These are phyloP conservation scores for Hymenoscyphus scutula DNA, from an alignment of 2,329 filamentous ascomycete species.

Conservation along the genomic window DNA sequence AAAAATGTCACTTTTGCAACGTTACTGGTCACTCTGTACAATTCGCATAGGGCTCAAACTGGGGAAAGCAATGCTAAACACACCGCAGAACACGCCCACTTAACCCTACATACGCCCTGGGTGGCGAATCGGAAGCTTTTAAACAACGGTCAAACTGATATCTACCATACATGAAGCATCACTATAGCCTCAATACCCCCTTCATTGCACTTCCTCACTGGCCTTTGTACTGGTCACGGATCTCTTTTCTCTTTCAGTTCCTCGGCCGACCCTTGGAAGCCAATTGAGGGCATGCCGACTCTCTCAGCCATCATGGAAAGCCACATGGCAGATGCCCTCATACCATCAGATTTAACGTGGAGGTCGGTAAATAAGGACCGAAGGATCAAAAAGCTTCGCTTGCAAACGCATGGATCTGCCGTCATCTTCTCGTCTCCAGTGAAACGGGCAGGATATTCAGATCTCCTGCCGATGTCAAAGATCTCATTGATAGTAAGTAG, in stretches of 20 bases:
- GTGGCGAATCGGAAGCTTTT: slow-evolving; percentile 15
- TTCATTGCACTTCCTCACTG: neutral
- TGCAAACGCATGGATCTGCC: slow-evolving; percentile 19
- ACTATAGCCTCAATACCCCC: slow-evolving; percentile 7
- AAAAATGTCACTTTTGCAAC: neutral
- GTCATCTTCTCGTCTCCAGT: slow-evolving; percentile 23
- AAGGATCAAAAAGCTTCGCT: slow-evolving; percentile 24
- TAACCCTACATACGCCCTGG: neutral
- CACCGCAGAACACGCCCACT: slow-evolving; percentile 17
- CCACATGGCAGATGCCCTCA: slow-evolving; percentile 12
- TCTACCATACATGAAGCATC: slow-evolving; percentile 2
- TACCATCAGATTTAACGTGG: slow-evolving; percentile 3
- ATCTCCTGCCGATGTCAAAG: slow-evolving; percentile 20
- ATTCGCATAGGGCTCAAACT: neutral
- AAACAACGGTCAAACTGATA: slow-evolving; percentile 14
- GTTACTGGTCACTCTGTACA: slow-evolving; percentile 1
- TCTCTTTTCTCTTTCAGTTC: neutral
- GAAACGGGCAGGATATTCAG: slow-evolving; percentile 10
- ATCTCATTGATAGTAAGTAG: slow-evolving; percentile 19
- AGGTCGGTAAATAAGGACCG: slow-evolving; percentile 14
- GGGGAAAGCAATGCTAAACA: neutral
- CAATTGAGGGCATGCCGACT: slow-evolving; percentile 25
- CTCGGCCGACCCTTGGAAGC: neutral
- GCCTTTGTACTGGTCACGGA: neutral
- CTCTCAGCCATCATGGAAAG: slow-evolving; percentile 23